These are phyloP conservation scores for Ascosphaera apis DNA, from an alignment of 2,329 filamentous ascomycete genomes.

Conservation along the genomic window DNA sequence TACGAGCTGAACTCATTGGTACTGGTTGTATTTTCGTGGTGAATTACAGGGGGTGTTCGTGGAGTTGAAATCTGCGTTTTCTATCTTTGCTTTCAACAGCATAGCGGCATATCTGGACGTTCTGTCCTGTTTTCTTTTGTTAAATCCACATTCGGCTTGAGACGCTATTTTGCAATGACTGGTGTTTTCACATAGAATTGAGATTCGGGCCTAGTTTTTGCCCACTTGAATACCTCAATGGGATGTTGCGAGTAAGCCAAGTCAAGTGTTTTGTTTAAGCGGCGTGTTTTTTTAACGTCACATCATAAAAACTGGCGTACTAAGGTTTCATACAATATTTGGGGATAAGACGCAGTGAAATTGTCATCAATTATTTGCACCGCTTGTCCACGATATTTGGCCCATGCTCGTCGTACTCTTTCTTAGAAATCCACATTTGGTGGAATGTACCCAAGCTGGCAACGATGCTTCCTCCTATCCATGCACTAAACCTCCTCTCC, in stretches of 20 bases:
- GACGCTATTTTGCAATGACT: too few relatives aligned
- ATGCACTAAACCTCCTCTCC: slow-evolving; percentile 77
- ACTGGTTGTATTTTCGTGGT: background rate
- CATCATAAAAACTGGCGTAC: too few relatives aligned
- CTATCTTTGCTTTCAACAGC: background rate
- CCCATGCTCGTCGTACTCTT: slow-evolving; percentile 95
- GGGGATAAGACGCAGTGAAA: too few relatives aligned
- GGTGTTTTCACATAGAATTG: too few relatives aligned
- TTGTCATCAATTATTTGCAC: slow-evolving; percentile 42
- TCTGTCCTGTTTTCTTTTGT: too few relatives aligned
- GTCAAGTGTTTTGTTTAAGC: too few relatives aligned
- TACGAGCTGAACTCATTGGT: background rate
- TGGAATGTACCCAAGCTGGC: slow-evolving; percentile 93
- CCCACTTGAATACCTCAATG: too few relatives aligned
- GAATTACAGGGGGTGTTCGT: background rate
- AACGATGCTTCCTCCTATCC: slow-evolving; percentile 92
- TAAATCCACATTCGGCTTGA: too few relatives aligned
- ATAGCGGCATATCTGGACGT: background rate
- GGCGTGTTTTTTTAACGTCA: too few relatives aligned
- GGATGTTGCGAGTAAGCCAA: too few relatives aligned
- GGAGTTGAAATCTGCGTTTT: background rate
- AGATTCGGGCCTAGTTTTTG: too few relatives aligned
- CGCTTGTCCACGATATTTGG: slow-evolving; percentile 79
- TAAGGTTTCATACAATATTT: too few relatives aligned
- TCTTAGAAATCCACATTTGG: slow-evolving; percentile 96